Evolutionary conservation across 192 early-diverging fungal species (phyloP).

Genomic region (Coemansia sp.): DNA sequence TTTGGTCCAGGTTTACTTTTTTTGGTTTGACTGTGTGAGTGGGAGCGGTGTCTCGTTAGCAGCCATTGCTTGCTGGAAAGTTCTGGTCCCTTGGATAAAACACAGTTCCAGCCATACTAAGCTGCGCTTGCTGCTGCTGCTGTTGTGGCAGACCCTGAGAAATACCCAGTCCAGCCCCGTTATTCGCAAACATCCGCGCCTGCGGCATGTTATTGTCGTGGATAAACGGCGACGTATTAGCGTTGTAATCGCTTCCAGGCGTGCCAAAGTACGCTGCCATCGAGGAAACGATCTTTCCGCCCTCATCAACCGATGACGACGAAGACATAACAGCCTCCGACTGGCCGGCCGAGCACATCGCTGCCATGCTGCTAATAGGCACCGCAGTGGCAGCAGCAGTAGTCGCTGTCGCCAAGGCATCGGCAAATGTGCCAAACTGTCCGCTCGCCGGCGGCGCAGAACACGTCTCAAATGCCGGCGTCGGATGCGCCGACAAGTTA

Average conservation of each 20-base stretch:
- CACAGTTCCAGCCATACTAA: background rate
- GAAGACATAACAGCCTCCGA: background rate
- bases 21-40: too few relatives aligned
- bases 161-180: background rate
- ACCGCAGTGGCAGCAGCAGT: slow-evolving; percentile 1
- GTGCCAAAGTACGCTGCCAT: slow-evolving; percentile 37
- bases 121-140: background rate
- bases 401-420: background rate
- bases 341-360: background rate
- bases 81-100: slow-evolving; percentile 2
- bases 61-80: background rate
- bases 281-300: slow-evolving; percentile 1
- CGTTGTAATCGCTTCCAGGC: slow-evolving; percentile 3
- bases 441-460: slow-evolving; percentile 7
- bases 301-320: background rate
- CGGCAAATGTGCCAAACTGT: slow-evolving; percentile 3
- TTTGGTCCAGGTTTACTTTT: too few relatives aligned
- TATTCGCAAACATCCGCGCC: background rate
- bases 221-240: slow-evolving; percentile 4
- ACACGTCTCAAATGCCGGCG: slow-evolving; percentile 27
- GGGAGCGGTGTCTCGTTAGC: background rate
- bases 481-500: slow-evolving; percentile 32
- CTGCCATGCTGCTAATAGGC: slow-evolving; percentile 2
- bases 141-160: background rate
- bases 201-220: background rate